These are phyloP conservation scores for Hanseniaspora vineae DNA, from an alignment of 805 yeast genomes.

Conservation along the genomic window DNA sequence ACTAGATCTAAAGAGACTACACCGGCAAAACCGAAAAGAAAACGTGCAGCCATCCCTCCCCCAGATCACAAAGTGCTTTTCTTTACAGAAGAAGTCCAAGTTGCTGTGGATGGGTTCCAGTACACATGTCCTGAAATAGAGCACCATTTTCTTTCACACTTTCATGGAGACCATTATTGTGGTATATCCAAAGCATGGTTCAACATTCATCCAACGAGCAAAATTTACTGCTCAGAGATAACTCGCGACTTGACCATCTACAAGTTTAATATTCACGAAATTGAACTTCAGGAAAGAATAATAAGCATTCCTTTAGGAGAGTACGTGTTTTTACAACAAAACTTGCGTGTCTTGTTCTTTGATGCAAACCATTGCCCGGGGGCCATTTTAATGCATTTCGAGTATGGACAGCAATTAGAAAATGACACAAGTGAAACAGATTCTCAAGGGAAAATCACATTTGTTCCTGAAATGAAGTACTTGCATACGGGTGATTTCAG, in stretches of 20 bases:
- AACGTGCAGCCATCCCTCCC: conserved; percentile 25
- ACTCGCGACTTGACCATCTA: conserved; percentile 47
- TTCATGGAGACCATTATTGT: conserved; percentile 89
- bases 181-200: conserved; percentile 74
- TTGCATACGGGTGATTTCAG: conserved; percentile 94
- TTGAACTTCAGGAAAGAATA: conserved; percentile 21
- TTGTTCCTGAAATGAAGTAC: not conserved
- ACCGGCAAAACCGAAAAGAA: conserved; percentile 10
- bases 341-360: conserved; percentile 41
- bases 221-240: conserved; percentile 57
- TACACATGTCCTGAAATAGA: conserved; percentile 25
- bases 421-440: conserved; percentile 1
- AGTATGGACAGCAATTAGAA: conserved; percentile 13
- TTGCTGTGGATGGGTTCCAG: conserved; percentile 57
- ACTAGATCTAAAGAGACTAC: conserved; percentile 4
- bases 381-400: conserved; percentile 67
- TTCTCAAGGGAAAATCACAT: not conserved
- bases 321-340: not conserved
- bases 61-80: conserved; percentile 43
- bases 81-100: conserved; percentile 26
- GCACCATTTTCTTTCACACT: conserved; percentile 62
- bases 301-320: conserved; percentile 31
- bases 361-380: conserved; percentile 98
- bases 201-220: conserved; percentile 29
- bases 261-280: conserved; percentile 39